Percentiles rank a stretch among this genome's conserved stretches.
These are phyloP conservation scores for Aureobasidium sp. DNA, from an alignment of 2,329 filamentous ascomycete species.

Conservation along the genomic window DNA sequence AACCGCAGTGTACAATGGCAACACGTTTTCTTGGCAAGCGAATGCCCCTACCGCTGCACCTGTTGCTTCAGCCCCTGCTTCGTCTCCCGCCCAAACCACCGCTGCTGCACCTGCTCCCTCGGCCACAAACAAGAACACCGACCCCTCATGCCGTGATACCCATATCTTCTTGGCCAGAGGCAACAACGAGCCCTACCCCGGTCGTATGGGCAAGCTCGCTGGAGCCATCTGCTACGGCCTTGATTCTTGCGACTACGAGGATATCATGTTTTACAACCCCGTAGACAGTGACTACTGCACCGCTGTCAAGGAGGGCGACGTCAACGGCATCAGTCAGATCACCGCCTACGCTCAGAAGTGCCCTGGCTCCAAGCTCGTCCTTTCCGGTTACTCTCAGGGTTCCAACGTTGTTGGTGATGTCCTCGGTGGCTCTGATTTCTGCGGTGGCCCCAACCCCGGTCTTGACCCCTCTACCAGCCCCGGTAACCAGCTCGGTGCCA, in stretches of 20 bases:
- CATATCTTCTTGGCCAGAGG: conserved; percentile 22
- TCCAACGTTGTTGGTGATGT: conserved; percentile 27
- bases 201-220: conserved; percentile 20
- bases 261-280: conserved; percentile 19
- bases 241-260: conserved; percentile 21
- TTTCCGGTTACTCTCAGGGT: conserved; percentile 26
- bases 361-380: conserved; percentile 23
- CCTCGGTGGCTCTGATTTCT: conserved; percentile 19
- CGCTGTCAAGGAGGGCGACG: conserved; percentile 32
- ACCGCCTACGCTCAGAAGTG: conserved; percentile 17
- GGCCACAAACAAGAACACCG: conserved; percentile 15
- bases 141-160: conserved; percentile 20
- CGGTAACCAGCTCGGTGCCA: conserved; percentile 20
- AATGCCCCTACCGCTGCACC: not conserved
- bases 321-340: conserved; percentile 4
- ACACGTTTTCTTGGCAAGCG: not conserved
- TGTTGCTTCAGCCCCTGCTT: conserved; percentile 15
- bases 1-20: not conserved
- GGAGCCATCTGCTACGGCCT: conserved; percentile 21
- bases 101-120: conserved; percentile 14
- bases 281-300: conserved; percentile 30
- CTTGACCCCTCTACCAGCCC: conserved; percentile 17
- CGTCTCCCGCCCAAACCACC: not conserved
- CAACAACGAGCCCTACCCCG: conserved; percentile 22
- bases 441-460: conserved; percentile 40